Evolutionary conservation across 1,284 basidiomycete genomes (phyloP).

Genomic region (Puccinia polysora): DNA sequence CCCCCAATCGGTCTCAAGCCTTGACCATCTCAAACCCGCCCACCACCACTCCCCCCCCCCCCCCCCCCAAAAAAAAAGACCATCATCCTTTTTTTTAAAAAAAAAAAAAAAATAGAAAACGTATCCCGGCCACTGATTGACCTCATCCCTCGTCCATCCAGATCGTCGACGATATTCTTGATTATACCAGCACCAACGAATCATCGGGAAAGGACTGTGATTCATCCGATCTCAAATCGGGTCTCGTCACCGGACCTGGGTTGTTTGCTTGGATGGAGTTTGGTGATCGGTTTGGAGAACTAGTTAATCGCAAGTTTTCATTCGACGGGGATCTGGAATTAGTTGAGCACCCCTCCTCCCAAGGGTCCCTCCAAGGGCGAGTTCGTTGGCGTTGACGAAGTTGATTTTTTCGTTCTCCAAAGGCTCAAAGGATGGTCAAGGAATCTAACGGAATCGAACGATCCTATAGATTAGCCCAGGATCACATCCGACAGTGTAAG

Average conservation of each 20-base stretch:
- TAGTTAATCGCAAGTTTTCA: constrained; percentile 80
- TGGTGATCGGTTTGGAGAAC: constrained; percentile 66
- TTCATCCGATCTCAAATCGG: constrained; percentile 77
- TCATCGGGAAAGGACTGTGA: constrained; percentile 71
- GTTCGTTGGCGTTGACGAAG: no score
- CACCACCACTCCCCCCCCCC: not conserved
- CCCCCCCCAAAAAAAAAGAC: no score
- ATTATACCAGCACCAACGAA: constrained; percentile 65
- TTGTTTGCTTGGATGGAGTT: constrained; percentile 92
- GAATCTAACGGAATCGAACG: not conserved
- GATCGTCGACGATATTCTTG: constrained; percentile 88
- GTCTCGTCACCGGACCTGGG: constrained; percentile 84
- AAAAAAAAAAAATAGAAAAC: no score
- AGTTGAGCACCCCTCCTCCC: constrained; percentile 56
- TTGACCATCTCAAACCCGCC: no score
- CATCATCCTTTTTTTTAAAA: not conserved
- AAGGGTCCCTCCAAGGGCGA: no score
- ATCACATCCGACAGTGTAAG: not conserved
- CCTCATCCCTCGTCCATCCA: constrained; percentile 51
- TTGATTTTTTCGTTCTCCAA: no score
- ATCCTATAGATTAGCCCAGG: not conserved
- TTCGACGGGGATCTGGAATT: constrained; percentile 76
- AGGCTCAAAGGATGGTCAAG: constrained; percentile 2
- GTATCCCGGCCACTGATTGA: no score
- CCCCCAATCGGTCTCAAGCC: no score